These are phyloP conservation scores for Kuraishia cidri DNA, from an alignment of 805 yeast species.

Conservation along the genomic window DNA sequence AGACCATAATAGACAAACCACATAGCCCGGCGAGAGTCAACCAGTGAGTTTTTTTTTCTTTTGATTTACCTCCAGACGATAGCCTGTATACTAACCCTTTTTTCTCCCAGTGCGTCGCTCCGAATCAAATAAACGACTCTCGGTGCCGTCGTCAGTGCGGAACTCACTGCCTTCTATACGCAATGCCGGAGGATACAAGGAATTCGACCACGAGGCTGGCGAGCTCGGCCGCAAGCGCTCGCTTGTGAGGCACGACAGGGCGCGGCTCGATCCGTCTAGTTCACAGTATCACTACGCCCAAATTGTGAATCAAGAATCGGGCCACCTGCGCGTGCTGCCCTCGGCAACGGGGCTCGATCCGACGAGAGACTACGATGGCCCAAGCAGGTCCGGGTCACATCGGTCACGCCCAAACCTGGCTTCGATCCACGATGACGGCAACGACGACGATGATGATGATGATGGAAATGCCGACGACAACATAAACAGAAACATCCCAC, in stretches of 20 bases:
- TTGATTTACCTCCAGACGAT: too few relatives aligned
- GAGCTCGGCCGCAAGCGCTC: constrained; percentile 45
- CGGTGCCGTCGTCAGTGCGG: too few relatives aligned
- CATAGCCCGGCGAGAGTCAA: too few relatives aligned
- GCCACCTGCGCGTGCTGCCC: constrained; percentile 56
- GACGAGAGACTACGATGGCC: constrained; percentile 6
- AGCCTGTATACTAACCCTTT: too few relatives aligned
- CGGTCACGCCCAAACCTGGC: background rate
- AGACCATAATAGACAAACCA: too few relatives aligned
- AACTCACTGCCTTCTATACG: too few relatives aligned
- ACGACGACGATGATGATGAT: constrained; percentile 2
- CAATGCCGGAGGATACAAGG: too few relatives aligned
- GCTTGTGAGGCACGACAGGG: constrained; percentile 79
- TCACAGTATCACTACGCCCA: constrained; percentile 67
- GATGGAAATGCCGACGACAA: constrained; percentile 12
- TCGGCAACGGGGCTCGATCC: constrained; percentile 71
- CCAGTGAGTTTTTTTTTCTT: too few relatives aligned
- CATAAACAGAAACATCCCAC: background rate
- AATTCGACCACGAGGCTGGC: constrained; percentile 1
- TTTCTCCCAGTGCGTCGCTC: too few relatives aligned
- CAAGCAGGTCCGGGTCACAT: constrained; percentile 1
- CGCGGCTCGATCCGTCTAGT: constrained; percentile 13
- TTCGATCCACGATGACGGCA: background rate
- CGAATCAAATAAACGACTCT: too few relatives aligned
- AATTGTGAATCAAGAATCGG: constrained; percentile 57